Conservation (phyloP, 75 land plant species). For the Azolla pinnata region DNA sequence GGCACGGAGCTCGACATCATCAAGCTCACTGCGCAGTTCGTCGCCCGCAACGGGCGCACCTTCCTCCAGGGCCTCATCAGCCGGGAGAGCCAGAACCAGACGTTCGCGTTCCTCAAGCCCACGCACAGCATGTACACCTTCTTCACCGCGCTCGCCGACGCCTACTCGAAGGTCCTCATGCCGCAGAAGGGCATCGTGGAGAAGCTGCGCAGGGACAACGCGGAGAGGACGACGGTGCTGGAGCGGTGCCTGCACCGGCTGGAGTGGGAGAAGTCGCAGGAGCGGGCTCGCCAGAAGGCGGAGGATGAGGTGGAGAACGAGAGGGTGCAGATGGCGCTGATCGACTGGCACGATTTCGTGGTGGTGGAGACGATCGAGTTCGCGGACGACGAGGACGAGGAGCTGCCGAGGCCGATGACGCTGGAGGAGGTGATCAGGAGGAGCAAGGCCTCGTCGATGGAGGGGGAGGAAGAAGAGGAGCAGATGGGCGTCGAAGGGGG, state of each 20-base stretch:
- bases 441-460: constrained; percentile 56
- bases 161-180: constrained; percentile 88
- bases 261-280: constrained; percentile 97
- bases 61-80: constrained; percentile 64
- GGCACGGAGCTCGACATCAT: constrained; percentile 89
- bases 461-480: constrained; percentile 67
- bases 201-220: constrained; percentile 48
- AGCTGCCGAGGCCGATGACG: constrained; percentile 83
- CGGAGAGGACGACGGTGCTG: constrained; percentile 63
- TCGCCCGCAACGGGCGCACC: constrained; percentile 75
- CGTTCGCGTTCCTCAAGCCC: constrained; percentile 79
- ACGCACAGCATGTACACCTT: constrained; percentile 90
- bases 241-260: constrained; percentile 85
- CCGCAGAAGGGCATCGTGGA: constrained; percentile 72
- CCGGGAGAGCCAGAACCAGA: constrained; percentile 61
- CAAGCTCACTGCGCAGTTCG: constrained; percentile 95
- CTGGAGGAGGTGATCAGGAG: constrained; percentile 90
- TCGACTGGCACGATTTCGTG: constrained; percentile 99
- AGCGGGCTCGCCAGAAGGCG: constrained; percentile 90
- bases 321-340: constrained; percentile 84
- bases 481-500: constrained; percentile 35
- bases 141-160: constrained; percentile 73
- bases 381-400: constrained; percentile 96
- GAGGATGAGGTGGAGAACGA: constrained; percentile 98
- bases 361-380: constrained; percentile 96